Conservation (phyloP, 1,284 basidiomycete genomes). For the Tylopilus sp. region DNA sequence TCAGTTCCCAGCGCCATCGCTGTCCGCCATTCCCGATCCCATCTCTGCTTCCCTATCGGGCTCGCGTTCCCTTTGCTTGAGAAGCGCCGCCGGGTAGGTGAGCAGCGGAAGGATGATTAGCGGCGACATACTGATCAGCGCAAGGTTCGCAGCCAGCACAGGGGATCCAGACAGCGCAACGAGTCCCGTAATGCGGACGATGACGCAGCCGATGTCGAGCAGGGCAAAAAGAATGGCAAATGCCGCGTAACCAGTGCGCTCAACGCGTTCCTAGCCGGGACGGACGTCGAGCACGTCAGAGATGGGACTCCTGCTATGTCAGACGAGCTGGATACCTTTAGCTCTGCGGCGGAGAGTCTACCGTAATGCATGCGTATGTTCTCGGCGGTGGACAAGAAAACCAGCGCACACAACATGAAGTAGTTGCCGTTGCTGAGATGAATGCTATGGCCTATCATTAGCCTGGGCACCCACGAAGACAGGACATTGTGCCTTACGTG, state of each 20-base stretch:
- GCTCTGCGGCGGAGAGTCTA: slow-evolving; percentile 20
- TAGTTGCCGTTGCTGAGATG: slow-evolving; percentile 16
- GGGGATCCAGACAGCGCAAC: slow-evolving; percentile 15
- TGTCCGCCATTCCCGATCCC: slow-evolving; percentile 1
- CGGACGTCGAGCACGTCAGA: neutral
- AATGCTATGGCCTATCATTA: slow-evolving; percentile 18
- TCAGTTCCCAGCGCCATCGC: neutral
- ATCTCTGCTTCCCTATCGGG: slow-evolving; percentile 1
- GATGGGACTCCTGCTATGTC: too few species aligned
- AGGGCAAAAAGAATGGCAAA: slow-evolving; percentile 20
- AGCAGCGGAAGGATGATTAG: slow-evolving; percentile 4
- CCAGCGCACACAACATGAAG: slow-evolving; percentile 13
- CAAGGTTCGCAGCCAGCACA: slow-evolving; percentile 15
- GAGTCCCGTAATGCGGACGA: slow-evolving; percentile 18
- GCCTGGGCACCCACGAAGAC: neutral
- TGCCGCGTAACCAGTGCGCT: slow-evolving; percentile 12
- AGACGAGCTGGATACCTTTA: slow-evolving; percentile 20
- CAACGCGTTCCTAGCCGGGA: slow-evolving; percentile 13
- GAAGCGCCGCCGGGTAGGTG: neutral
- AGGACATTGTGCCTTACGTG: slow-evolving; percentile 10
- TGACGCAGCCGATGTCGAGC: slow-evolving; percentile 21
- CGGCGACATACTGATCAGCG: slow-evolving; percentile 17
- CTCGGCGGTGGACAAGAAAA: slow-evolving; percentile 21
- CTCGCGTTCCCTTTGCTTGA: neutral
- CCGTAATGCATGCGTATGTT: slow-evolving; percentile 23